phyloP scores from a whole-genome alignment of 495 filamentous ascomycete genomes.

The Cercophora sp. region DNA sequence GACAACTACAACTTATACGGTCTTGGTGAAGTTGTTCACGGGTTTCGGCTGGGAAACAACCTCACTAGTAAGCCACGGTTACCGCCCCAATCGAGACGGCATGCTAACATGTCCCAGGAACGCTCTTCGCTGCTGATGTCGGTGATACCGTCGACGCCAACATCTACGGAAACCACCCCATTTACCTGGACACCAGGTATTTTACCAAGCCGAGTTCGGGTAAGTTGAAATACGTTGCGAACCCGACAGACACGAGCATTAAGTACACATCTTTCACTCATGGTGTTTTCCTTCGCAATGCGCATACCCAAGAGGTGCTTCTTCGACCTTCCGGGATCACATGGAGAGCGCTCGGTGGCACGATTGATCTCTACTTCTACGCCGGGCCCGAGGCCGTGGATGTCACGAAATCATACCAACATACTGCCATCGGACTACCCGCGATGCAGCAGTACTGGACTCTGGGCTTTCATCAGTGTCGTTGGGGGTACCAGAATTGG shows the following conservation, averaged over 20 bases:
- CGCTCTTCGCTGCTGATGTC: constrained; percentile 68
- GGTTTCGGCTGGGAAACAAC: constrained; percentile 66
- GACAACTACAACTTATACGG: constrained; percentile 76
- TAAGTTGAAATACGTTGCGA: constrained; percentile 47
- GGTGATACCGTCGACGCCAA: constrained; percentile 64
- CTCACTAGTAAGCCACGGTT: constrained; percentile 67
- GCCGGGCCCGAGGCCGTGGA: constrained; percentile 67
- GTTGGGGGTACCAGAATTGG: constrained; percentile 78
- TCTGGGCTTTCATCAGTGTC: constrained; percentile 80
- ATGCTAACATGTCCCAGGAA: constrained; percentile 36
- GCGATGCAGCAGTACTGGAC: constrained; percentile 89
- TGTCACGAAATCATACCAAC: constrained; percentile 67
- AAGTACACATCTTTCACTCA: constrained; percentile 67
- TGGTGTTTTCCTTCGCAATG: constrained; percentile 77
- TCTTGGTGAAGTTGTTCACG: constrained; percentile 74
- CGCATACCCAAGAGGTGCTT: constrained; percentile 73
- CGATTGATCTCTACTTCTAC: constrained; percentile 80
- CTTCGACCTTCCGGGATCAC: constrained; percentile 62
- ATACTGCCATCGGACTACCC: constrained; percentile 63
- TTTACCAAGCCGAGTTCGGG: constrained; percentile 53
- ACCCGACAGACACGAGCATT: constrained; percentile 49
- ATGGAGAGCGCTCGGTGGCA: constrained; percentile 76
- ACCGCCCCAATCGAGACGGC: too few species aligned
- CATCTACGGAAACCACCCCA: constrained; percentile 75
- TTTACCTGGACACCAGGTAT: constrained; percentile 80